Evolutionary conservation across 805 yeast species (phyloP), one percentile per base, ranked within the genome.

Genomic region (Saccharomycopsis sp.): DNA sequence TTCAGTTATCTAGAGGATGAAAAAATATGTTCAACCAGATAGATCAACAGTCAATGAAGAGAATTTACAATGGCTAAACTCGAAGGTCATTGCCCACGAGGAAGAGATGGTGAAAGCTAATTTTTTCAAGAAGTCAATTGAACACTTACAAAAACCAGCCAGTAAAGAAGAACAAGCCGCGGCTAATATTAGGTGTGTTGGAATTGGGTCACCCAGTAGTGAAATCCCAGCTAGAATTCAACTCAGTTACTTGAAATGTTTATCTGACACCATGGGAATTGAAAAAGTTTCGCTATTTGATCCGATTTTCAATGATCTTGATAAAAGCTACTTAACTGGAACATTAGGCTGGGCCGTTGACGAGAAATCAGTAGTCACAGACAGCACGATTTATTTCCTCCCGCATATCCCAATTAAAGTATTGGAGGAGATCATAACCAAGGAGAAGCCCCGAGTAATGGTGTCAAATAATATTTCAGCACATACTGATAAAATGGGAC

Each of bases 221-320:
- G 48, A 44, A 4, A 20, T 16, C 13, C 17, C 39, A n/a, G 22
- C 48, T 6, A 40, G 40, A 17, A 32, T 35, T 22, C 48, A 44
- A 20, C 21, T 44, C 22, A 40, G 34, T 3, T 40, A 34, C n/a
- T 16, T 44, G 8, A 21, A 38, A 8, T n/a, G 13, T 8, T 13
- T 44, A 11, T 22, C 31, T n/a, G 36, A 34, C 4, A 20, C 21
- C 8, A 28, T 38, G 24, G 17, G 14, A 4, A 26, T 38, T 16
- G 27, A 47, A 0, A 19, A 44, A 5, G 57, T 68, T 2, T 55
- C 66, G 1, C 22, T 66, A 2, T 68, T 58, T 43, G 74, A 70
- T 45, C 74, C 74, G 1, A 60, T 62, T 0, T 67, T 68, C 41
- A 53, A 52, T 14, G 53, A 52, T 0, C 41, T 45, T 3, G 74